Evolutionary conservation across 805 yeast species (phyloP).

Genomic region (Pichia nakasei): DNA sequence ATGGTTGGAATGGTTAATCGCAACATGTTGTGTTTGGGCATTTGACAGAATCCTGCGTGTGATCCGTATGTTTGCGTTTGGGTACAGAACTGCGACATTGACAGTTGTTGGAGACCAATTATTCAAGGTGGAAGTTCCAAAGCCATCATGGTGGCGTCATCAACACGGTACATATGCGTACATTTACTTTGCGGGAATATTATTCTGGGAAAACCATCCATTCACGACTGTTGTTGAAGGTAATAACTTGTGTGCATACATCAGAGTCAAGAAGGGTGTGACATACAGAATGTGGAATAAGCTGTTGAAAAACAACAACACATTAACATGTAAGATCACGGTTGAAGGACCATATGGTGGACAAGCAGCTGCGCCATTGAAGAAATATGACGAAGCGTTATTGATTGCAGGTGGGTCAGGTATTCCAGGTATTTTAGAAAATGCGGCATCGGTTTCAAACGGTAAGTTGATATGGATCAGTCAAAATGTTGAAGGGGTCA

Average conservation of each 20-base stretch:
- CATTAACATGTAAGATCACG: constrained; percentile 20
- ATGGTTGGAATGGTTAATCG: constrained; percentile 28
- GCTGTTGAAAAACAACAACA: constrained; percentile 12
- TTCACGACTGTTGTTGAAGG: constrained; percentile 43
- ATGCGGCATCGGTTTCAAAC: constrained; percentile 24
- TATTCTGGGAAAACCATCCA: constrained; percentile 69
- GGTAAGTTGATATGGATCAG: constrained; percentile 54
- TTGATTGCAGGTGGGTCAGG: constrained; percentile 69
- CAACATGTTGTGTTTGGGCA: constrained; percentile 39
- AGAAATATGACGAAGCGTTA: constrained; percentile 40
- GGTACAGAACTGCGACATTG: constrained; percentile 18
- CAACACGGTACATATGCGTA: constrained; percentile 50
- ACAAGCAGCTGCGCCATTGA: constrained; percentile 42
- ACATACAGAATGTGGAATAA: constrained; percentile 33
- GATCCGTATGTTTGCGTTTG: constrained; percentile 18
- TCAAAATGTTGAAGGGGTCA: constrained; percentile 37
- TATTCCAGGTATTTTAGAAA: constrained; percentile 44
- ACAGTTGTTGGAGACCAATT: constrained; percentile 23
- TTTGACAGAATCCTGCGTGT: constrained; percentile 44
- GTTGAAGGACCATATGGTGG: constrained; percentile 59
- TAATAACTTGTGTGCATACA: constrained; percentile 30
- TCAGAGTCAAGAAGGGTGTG: constrained; percentile 46
- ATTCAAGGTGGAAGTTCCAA: constrained; percentile 38
- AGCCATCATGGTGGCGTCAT: constrained; percentile 41
- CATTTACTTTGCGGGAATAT: constrained; percentile 42